These are phyloP conservation scores for Mycena rebaudengoi DNA, from an alignment of 768 basidiomycete species.

Conservation along the genomic window DNA sequence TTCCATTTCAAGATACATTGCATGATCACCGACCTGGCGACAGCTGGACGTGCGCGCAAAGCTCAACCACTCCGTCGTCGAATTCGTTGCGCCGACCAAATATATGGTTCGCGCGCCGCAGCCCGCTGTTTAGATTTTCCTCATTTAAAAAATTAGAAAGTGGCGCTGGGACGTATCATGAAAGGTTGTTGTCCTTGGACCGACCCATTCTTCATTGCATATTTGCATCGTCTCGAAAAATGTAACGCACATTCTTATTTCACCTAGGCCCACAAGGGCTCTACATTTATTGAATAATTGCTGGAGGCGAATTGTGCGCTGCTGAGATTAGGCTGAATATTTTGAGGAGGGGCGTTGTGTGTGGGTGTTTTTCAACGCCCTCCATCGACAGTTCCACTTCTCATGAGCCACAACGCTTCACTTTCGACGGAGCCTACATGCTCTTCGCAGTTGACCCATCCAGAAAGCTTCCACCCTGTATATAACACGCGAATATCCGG, in stretches of 20 bases:
- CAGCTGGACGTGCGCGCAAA: conserved; percentile 93
- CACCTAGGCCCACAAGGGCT: neutral
- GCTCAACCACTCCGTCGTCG: conserved; percentile 92
- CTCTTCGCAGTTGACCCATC: no score
- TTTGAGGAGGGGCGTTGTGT: no score
- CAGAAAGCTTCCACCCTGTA: conserved; percentile 50
- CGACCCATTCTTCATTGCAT: neutral
- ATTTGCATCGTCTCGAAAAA: conserved; percentile 23
- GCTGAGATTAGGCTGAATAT: no score
- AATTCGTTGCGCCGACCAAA: conserved; percentile 97
- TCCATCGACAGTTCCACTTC: no score
- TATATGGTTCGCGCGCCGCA: conserved; percentile 99
- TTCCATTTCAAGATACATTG: no score
- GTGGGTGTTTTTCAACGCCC: no score
- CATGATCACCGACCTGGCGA: conserved; percentile 97
- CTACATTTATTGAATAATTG: conserved; percentile 21
- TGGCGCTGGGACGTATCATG: conserved; percentile 17
- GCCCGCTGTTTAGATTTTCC: conserved; percentile 95
- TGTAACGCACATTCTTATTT: conserved; percentile 22
- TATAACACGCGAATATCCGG: conserved; percentile 39
- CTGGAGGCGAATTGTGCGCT: no score
- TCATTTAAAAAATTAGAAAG: conserved; percentile 56
- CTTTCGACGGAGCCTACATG: no score
- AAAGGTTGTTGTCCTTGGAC: neutral
- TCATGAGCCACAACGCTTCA: no score